Evolutionary conservation across 1,139 yeast genomes (phyloP), one percentile per base, ranked within the genome.

Genomic region (Trichomonascaceae sp.): DNA sequence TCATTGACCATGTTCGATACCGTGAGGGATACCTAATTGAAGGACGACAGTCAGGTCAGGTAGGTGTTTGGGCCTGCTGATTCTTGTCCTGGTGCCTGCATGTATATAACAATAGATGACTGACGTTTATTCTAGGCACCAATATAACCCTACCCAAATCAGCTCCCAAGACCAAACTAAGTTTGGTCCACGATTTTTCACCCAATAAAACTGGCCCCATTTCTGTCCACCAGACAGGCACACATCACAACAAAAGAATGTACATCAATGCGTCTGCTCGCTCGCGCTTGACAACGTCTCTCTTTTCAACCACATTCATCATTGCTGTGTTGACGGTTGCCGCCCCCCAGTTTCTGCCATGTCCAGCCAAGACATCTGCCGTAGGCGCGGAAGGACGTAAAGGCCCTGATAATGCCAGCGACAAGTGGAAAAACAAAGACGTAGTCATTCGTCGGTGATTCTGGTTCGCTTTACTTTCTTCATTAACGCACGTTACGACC

Each of bases 251-350:
- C 36, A 38, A 4, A 13, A 26, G 27, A 31, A 62, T 62, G 65
- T 60, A 51, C 45, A 60, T 73, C 42, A 70, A 64, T 54, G 79
- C 81, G 18, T 62, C 72, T 4, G 66, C 67, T 37, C 64, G 80
- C 50, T 64, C 65, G 39, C 60, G 61, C 42, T 61, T 77, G 37
- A 76, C 84, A 20, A 69, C 71, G 37, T 76, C 84, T 17, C 64
- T 78, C 39, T 79, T 79, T 56, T 71, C 77, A 22, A 72, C 85
- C n/a, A 78, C 89, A 0, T 76, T 77, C 46, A 69, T 78, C 25
- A 73, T 79, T 20, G 78, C 89, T 31, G 69, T 78, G 41, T 60
- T 74, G 35, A 60, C 81, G 34, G 89, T 79, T 9, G 73, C 78
- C 2, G 77, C 81, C 9, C 78, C 79, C 45, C 71, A 77, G 13